phyloP scores from a whole-genome alignment of 345 rosid species.

The Citrus sinensis region DNA sequence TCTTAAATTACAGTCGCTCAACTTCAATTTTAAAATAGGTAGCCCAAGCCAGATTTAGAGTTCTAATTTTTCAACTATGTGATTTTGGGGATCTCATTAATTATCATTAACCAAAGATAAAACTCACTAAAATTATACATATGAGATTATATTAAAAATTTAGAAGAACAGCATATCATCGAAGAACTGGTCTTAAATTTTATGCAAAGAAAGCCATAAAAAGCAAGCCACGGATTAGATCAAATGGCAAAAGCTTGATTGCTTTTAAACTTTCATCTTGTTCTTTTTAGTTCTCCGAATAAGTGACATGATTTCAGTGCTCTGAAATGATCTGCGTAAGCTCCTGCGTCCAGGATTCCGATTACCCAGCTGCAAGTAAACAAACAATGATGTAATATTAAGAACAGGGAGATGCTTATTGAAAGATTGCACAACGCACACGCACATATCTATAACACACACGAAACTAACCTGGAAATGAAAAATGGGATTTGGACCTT shows the following conservation, averaged over 20 bases:
- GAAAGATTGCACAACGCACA: background rate
- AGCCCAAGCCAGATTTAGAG: too few species aligned
- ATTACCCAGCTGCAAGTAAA: constrained; percentile 17
- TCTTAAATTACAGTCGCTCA: too few species aligned
- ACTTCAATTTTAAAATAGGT: too few species aligned
- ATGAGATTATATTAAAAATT: too few species aligned
- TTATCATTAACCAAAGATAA: too few species aligned
- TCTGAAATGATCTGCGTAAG: constrained; percentile 5
- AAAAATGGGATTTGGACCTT: constrained; percentile 35
- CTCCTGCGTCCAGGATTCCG: constrained; percentile 20
- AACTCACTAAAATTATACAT: too few species aligned
- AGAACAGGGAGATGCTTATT: background rate
- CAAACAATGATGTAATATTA: background rate
- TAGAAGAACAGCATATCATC: background rate
- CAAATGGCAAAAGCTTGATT: background rate
- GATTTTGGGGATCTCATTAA: too few species aligned
- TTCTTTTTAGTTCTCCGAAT: constrained; percentile 33
- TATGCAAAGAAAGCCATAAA: background rate
- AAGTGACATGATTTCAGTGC: constrained; percentile 22
- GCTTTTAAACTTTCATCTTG: background rate
- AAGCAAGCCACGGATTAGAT: background rate
- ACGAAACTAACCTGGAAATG: constrained; percentile 45
- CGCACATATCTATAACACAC: too few species aligned
- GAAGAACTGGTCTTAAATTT: background rate
- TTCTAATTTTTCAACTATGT: too few species aligned